These are phyloP conservation scores for Aspergillus cavernicola DNA, from an alignment of 495 filamentous ascomycete species.

Conservation along the genomic window DNA sequence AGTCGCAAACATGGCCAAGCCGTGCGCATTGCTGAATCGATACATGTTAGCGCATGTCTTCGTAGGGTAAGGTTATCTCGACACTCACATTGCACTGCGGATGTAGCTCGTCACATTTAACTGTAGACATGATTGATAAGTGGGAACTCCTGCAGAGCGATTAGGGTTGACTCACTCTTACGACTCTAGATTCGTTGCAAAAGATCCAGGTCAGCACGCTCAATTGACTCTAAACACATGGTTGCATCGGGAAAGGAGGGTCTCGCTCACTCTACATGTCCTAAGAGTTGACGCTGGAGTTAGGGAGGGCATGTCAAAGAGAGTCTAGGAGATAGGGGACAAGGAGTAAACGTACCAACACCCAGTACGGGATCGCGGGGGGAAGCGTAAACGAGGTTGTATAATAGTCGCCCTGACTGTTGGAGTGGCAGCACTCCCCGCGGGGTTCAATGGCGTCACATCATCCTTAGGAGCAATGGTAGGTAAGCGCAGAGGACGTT, in stretches of 20 bases:
- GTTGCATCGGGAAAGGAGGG: neutral
- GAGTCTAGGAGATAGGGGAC: slow-evolving; percentile 13
- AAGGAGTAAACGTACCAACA: slow-evolving; percentile 46
- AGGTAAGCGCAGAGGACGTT: slow-evolving; percentile 38
- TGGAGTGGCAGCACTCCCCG: neutral
- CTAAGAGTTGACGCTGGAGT: slow-evolving; percentile 21
- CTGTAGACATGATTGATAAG: slow-evolving; percentile 16
- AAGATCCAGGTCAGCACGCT: slow-evolving; percentile 16
- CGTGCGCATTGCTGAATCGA: slow-evolving; percentile 50
- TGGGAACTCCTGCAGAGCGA: slow-evolving; percentile 4
- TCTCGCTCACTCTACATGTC: slow-evolving; percentile 47
- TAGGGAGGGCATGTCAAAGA: slow-evolving; percentile 5
- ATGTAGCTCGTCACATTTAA: slow-evolving; percentile 52
- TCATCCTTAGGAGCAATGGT: slow-evolving; percentile 50
- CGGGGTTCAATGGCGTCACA: slow-evolving; percentile 8
- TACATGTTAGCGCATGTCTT: slow-evolving; percentile 3
- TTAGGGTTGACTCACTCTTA: slow-evolving; percentile 38
- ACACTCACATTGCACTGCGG: slow-evolving; percentile 48
- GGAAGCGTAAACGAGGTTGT: slow-evolving; percentile 46
- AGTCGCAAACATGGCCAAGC: slow-evolving; percentile 55
- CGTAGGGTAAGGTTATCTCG: neutral
- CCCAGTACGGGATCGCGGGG: slow-evolving; percentile 50
- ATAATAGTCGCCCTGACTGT: slow-evolving; percentile 28
- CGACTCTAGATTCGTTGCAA: slow-evolving; percentile 37
- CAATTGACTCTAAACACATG: neutral